A percentile compares a stretch with the other conserved stretches of the same genome.
Conservation (phyloP, 164 flowering plant species). For the Vitis labrusca region DNA sequence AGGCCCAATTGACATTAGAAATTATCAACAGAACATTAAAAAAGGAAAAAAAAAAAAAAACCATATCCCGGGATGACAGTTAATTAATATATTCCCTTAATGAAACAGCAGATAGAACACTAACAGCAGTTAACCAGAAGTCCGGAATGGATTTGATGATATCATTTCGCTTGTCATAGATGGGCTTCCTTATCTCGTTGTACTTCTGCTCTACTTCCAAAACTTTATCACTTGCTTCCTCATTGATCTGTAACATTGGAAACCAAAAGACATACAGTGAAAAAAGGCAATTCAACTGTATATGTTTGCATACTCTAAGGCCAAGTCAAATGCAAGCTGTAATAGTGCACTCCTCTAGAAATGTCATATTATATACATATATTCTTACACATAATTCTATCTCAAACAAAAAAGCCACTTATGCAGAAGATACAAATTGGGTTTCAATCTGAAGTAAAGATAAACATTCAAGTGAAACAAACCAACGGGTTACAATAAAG, state of each 20-base stretch:
- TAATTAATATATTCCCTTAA: neutral
- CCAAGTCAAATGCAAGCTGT: no score
- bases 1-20: neutral
- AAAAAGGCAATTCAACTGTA: neutral
- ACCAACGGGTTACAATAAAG: neutral
- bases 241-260: conserved; percentile 54
- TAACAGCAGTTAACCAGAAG: conserved; percentile 95
- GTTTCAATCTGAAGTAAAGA: neutral
- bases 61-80: neutral
- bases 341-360: no score
- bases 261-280: neutral
- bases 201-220: conserved; percentile 90
- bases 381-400: neutral
- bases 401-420: neutral
- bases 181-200: conserved; percentile 73
- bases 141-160: conserved; percentile 83
- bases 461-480: neutral
- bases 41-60: neutral
- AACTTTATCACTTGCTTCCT: conserved; percentile 89
- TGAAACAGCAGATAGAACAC: conserved; percentile 20
- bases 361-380: neutral
- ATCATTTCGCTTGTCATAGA: conserved; percentile 71
- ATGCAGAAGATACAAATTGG: neutral
- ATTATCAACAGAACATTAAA: neutral
- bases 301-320: no score